Evolutionary conservation across 768 basidiomycete genomes (phyloP), one percentile per base, ranked within the genome.

Genomic region (Boletus reticulatus): DNA sequence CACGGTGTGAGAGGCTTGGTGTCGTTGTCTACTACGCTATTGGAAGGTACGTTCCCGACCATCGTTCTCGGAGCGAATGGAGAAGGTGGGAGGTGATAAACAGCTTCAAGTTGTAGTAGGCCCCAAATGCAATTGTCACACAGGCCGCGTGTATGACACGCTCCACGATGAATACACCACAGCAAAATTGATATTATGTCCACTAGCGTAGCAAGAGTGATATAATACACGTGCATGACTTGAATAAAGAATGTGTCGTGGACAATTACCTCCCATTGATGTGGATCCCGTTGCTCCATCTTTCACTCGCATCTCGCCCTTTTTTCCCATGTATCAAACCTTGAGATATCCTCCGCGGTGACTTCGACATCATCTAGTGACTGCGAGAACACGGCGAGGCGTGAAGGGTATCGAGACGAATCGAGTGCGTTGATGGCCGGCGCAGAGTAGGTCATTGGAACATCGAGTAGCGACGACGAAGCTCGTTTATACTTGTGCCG

Each of bases 261-360:
- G 29, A 29, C 29, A 29, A 29, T 9, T 29, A 29, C 29, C 29
- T 29, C 29, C 29, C 29, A 29, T 29, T 9, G 8, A 29, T 29
- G 29, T 29, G 67, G 31, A 62, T 68, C 62, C 71, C 78, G 67
- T 66, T 76, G 19, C 75, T 76, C 79, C 75, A 76, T 17, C 80
- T 80, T 37, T 77, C 75, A 14, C 74, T 81, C 84, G 82, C 85
- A 45, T 84, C 80, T 43, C 29, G 29, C 29, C 76, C 76, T 27
- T 82, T 77, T 77, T 19, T 75, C 75, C 84, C 79, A 61, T 36
- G 39, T 34, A 41, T 67, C 62, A 53, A 62, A 55, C 36, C 63
- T 60, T 6, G 61, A 48, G n/a, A 42, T 55, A 27, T 57, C 52
- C 38, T 42, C 55, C 4, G 39, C 4, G 7, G 19, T 14, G 16